Percentiles rank a stretch among this genome's conserved stretches.
Evolutionary conservation across 805 yeast species (phyloP).

Genomic region (Suhomyces sp.): DNA sequence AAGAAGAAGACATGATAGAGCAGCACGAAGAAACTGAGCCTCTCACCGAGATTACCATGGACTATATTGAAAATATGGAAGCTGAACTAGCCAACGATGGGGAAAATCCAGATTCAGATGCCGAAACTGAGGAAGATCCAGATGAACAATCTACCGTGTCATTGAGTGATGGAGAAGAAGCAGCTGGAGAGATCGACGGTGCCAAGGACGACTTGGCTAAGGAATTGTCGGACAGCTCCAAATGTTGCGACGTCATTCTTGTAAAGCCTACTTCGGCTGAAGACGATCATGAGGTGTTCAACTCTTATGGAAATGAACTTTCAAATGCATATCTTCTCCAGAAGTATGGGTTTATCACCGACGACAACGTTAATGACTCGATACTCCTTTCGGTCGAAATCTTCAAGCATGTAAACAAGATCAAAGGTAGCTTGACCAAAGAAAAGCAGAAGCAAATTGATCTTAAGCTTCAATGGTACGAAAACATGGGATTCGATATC

Average conservation of each 20-base stretch:
- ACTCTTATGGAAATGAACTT: conserved; percentile 73
- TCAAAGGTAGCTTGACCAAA: conserved; percentile 18
- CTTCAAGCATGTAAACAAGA: conserved; percentile 26
- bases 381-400: conserved; percentile 57
- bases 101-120: conserved; percentile 10
- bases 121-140: conserved; percentile 14
- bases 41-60: conserved; percentile 27
- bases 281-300: conserved; percentile 58
- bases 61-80: conserved; percentile 27
- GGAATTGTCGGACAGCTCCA: conserved; percentile 33
- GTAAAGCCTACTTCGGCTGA: conserved; percentile 42
- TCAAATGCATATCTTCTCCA: conserved; percentile 64
- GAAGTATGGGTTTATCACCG: conserved; percentile 75
- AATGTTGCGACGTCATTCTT: conserved; percentile 70
- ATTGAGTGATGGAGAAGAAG: conserved; percentile 15
- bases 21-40: conserved; percentile 5
- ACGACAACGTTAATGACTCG: conserved; percentile 44
- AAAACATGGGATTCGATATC: conserved; percentile 40
- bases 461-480: conserved; percentile 48
- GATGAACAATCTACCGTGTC: conserved; percentile 22
- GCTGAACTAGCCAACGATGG: conserved; percentile 7
- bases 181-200: conserved; percentile 9
- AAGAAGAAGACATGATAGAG: conserved; percentile 20
- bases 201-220: conserved; percentile 30
- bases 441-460: conserved; percentile 31